Evolutionary conservation across 352 stramenopile species (phyloP).

Genomic region (Globisporangium cylindrosporum): DNA sequence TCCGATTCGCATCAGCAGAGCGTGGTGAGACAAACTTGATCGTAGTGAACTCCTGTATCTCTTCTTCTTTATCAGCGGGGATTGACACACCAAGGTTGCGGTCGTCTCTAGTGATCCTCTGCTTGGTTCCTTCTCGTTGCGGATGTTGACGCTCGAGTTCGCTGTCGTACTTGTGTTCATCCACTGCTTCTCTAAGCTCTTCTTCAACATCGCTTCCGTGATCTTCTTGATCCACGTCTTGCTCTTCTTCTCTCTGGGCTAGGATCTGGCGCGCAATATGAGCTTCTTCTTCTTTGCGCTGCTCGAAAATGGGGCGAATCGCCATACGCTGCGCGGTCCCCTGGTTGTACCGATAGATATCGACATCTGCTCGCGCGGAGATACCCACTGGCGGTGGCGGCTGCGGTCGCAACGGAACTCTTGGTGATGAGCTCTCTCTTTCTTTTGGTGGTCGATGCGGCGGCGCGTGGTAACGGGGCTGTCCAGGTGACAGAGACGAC

Average conservation of each 20-base stretch:
- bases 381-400: slow-evolving; percentile 35
- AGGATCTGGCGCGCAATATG: slow-evolving; percentile 27
- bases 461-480: background rate
- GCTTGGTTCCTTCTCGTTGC: background rate
- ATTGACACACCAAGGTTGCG: background rate
- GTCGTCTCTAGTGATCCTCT: background rate
- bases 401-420: slow-evolving; percentile 31
- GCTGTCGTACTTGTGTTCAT: background rate
- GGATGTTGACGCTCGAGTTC: background rate
- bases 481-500: background rate
- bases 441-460: slow-evolving; percentile 20
- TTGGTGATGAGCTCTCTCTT: slow-evolving; percentile 22
- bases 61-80: background rate
- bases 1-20: background rate
- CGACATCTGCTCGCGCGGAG: slow-evolving; percentile 43
- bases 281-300: slow-evolving; percentile 43
- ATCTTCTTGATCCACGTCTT: background rate
- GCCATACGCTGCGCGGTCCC: slow-evolving; percentile 49
- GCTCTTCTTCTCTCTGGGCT: slow-evolving; percentile 19
- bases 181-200: background rate
- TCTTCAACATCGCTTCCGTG: background rate
- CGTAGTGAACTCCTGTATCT: slow-evolving; percentile 3
- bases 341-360: slow-evolving; percentile 67
- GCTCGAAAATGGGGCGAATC: slow-evolving; percentile 71
- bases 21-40: slow-evolving; percentile 11